These are phyloP conservation scores for Sporothrix euskadiensis DNA, from an alignment of 2,329 filamentous ascomycete species.

Conservation along the genomic window DNA sequence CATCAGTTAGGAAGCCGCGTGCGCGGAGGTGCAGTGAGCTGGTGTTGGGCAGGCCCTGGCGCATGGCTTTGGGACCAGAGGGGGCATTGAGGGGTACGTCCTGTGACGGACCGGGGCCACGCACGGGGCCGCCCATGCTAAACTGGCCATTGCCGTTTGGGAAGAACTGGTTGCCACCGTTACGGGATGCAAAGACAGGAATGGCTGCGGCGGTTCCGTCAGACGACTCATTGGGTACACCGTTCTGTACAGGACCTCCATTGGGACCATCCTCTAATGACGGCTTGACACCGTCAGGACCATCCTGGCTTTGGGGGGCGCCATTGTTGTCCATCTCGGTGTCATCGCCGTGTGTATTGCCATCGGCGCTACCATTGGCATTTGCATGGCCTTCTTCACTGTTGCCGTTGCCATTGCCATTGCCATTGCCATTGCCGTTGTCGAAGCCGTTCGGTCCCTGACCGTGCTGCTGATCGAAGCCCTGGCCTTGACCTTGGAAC, in stretches of 20 bases:
- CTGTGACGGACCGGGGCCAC: background rate
- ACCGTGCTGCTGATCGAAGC: constrained; percentile 17
- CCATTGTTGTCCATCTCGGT: background rate
- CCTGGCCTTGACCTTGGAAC: constrained; percentile 21
- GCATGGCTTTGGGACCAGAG: constrained; percentile 91
- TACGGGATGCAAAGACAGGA: constrained; percentile 26
- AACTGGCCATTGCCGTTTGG: constrained; percentile 21
- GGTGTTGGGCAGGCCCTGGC: constrained; percentile 81
- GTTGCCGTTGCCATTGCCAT: background rate
- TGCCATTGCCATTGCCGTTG: background rate
- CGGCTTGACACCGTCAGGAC: background rate
- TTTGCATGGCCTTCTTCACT: background rate
- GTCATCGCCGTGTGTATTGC: constrained; percentile 7
- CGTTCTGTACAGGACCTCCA: background rate
- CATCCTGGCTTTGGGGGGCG: background rate
- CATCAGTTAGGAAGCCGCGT: constrained; percentile 39
- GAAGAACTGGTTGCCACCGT: constrained; percentile 8
- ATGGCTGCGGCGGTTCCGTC: constrained; percentile 5
- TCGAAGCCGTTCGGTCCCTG: background rate
- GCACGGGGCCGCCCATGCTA: constrained; percentile 1
- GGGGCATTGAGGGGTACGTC: constrained; percentile 70
- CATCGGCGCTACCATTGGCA: background rate
- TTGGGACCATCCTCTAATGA: background rate
- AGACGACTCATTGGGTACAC: constrained; percentile 24
- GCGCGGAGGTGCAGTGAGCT: constrained; percentile 67